Conservation (phyloP, 192 early-diverging fungal genomes). For the Coemansia sp. region DNA sequence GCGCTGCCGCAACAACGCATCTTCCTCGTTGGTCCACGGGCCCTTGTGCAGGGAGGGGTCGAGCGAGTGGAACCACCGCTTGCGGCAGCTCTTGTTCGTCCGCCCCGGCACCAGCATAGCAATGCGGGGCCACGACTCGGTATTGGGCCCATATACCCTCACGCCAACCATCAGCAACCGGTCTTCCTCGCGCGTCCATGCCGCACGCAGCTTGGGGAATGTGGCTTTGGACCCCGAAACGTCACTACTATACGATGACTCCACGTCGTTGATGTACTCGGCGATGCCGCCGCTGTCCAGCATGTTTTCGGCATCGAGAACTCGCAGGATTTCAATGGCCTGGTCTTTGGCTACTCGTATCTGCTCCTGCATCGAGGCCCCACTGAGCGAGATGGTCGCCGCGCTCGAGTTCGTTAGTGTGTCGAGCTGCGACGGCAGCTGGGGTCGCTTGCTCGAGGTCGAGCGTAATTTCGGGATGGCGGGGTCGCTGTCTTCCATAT, state of each 20-base stretch:
- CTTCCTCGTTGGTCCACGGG: constrained; percentile 81
- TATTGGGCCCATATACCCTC: constrained; percentile 67
- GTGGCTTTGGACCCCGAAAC: constrained; percentile 14
- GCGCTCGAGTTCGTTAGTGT: neutral
- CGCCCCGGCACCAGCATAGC: constrained; percentile 73
- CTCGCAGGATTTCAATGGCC: constrained; percentile 37
- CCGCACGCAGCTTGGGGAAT: constrained; percentile 52
- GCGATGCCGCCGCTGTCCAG: constrained; percentile 15
- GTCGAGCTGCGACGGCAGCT: constrained; percentile 7
- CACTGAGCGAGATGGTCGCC: constrained; percentile 3
- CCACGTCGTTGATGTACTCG: constrained; percentile 36
- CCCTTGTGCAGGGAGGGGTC: constrained; percentile 75
- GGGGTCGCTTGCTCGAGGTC: neutral
- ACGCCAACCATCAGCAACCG: constrained; percentile 71
- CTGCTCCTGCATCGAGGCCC: constrained; percentile 19
- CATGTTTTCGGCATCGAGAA: constrained; percentile 22
- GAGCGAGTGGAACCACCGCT: constrained; percentile 80
- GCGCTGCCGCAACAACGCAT: constrained; percentile 67
- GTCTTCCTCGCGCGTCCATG: constrained; percentile 84
- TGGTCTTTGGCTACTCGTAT: constrained; percentile 36
- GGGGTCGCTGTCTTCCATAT: constrained; percentile 2
- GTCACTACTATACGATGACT: constrained; percentile 39
- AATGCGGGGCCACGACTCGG: constrained; percentile 78
- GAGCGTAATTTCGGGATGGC: neutral
- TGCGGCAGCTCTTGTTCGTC: constrained; percentile 81